A percentile compares a stretch with the other conserved stretches of the same genome.
Evolutionary conservation across 805 yeast species (phyloP).

Genomic region (Candida sphagnicola): DNA sequence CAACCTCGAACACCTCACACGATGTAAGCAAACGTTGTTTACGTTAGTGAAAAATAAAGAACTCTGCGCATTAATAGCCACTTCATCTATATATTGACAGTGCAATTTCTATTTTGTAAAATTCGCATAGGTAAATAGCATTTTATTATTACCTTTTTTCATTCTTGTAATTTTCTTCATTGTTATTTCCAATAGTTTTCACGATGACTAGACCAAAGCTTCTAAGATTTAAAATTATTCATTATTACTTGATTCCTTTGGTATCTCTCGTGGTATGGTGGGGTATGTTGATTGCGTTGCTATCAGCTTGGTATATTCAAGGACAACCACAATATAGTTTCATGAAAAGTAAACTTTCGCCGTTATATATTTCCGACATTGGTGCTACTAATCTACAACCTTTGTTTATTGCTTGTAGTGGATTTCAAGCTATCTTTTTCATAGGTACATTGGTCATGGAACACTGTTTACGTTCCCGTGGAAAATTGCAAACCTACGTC

Average conservation of each 20-base stretch:
- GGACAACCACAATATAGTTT: slow-evolving; percentile 71
- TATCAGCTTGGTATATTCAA: slow-evolving; percentile 73
- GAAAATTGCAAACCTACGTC: slow-evolving; percentile 52
- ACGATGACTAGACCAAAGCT: background rate
- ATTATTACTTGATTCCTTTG: slow-evolving; percentile 61
- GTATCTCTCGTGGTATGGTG: slow-evolving; percentile 73
- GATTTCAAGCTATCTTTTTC: slow-evolving; percentile 72
- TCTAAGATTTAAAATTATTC: slow-evolving; percentile 37
- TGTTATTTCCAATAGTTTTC: background rate
- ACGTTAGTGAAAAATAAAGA: too few species aligned
- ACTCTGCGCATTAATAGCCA: too few species aligned
- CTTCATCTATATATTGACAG: too few species aligned
- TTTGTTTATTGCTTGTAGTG: slow-evolving; percentile 73
- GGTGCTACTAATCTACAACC: slow-evolving; percentile 89
- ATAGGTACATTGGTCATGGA: slow-evolving; percentile 63
- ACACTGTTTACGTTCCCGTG: slow-evolving; percentile 53
- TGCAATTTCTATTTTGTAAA: too few species aligned
- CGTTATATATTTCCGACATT: slow-evolving; percentile 77
- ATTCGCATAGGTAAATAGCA: too few species aligned
- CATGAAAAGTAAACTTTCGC: slow-evolving; percentile 39
- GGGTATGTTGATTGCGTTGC: slow-evolving; percentile 83
- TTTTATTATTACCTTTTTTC: too few species aligned
- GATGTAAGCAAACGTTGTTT: too few species aligned
- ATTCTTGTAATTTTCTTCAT: too few species aligned
- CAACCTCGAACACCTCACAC: too few species aligned